These are phyloP conservation scores for Dillenia suffruticosa DNA, from an alignment of 164 flowering plant species.

Conservation along the genomic window DNA sequence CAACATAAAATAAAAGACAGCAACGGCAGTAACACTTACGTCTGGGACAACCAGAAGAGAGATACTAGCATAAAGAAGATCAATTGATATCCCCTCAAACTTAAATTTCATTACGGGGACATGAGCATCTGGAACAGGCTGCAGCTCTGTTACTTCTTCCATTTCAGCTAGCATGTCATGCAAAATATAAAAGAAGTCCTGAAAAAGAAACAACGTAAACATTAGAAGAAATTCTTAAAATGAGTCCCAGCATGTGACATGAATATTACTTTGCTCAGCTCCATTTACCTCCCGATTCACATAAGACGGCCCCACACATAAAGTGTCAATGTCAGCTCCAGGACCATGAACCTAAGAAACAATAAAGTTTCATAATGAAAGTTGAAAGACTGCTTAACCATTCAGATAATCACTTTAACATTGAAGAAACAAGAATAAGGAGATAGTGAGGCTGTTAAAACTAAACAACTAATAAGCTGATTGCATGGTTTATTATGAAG, in stretches of 20 bases:
- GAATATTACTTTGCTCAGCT: neutral
- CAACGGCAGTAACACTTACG: conserved; percentile 34
- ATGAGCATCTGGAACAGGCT: conserved; percentile 96
- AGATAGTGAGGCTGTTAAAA: no score
- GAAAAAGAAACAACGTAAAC: conserved; percentile 6
- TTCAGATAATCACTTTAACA: no score
- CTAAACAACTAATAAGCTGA: no score
- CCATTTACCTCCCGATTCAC: conserved; percentile 72
- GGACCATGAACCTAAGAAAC: conserved; percentile 82
- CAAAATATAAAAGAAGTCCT: conserved; percentile 74
- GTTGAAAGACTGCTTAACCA: no score
- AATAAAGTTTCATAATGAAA: no score
- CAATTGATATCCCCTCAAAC: conserved; percentile 79
- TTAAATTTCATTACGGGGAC: conserved; percentile 98
- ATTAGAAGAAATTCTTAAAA: neutral
- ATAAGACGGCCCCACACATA: conserved; percentile 96
- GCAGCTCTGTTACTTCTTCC: conserved; percentile 86
- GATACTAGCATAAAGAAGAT: conserved; percentile 92
- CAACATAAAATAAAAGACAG: neutral
- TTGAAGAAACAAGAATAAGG: no score
- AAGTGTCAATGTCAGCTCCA: conserved; percentile 91
- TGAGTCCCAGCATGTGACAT: neutral
- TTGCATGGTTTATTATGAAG: no score
- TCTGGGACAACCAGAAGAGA: conserved; percentile 80
- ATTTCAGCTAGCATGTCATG: conserved; percentile 62